Base-by-base conservation (phyloP, 169 alveolate genomes). In the Babesia divergens region DNA sequence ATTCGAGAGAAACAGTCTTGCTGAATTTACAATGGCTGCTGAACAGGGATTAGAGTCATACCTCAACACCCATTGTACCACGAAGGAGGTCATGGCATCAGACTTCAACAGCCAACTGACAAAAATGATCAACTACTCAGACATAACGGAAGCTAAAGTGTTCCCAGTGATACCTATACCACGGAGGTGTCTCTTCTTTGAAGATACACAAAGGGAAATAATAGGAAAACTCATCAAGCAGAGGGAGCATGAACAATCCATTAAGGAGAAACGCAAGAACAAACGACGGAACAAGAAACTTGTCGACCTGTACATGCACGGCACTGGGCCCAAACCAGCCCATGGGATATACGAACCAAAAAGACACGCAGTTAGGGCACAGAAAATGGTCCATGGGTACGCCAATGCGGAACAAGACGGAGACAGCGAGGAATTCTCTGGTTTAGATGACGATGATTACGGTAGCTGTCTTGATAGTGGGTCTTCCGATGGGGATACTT, bases 261-360 rank as follows among this genome's bases (percentile, higher is more conserved):
- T 46, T 22, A 46, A 38, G 31, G 47, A 43, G 16, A 50, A 72
- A 29, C 64, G 52, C 20, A 26, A n/a, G 22, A 56, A 62, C 34
- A 80, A 59, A 31, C 60, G 66, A 14, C 22, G 29, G 22, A 56
- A 87, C 24, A 54, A 79, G 60, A 86, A 87, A 38, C 58, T 74
- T 24, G 89, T 87, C 22, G 83, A 83, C 51, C 42, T 82, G 51
- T 86, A 81, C 31, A 83, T 87, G 66, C 92, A 86, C 34, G 89
- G 89, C 8, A 64, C 86, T 16, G 74, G 85, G 8, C 59, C 84
- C 13, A 71, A 58, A 58, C 82, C 86, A 37, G 66, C 32, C 14
- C 46, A 74, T 22, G 88, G 86, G 20, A 74, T 79, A 26, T 75
- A 65, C 55, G 60, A 69, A 6, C 69, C 71, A 31, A 53, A 54